Evolutionary conservation across 208 protist species (phyloP), one percentile per base, ranked within the genome.

Genomic region (Trypanosoma cruzi): DNA sequence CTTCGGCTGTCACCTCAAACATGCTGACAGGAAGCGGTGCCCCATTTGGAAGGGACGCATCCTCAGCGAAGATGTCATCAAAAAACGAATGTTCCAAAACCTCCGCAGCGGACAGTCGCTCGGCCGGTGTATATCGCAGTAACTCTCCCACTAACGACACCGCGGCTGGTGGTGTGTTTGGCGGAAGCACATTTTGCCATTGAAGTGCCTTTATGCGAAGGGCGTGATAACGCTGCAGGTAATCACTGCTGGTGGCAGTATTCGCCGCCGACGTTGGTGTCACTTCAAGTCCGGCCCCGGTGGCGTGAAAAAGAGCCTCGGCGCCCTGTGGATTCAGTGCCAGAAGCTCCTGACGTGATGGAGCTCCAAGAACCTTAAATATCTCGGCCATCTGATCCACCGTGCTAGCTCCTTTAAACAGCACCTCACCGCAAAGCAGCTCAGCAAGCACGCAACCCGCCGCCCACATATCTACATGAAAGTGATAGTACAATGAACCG

Each of bases 11-110:
- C 6, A 87, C 54, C 49, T 83, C 71, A 75, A 90, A 93, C 87
- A 93, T 87, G 22, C 78, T 76, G n/a, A 77, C 68, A 16, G 84
- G 82, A 59, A 93, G 70, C n/a, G 80, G 37, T 10, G 57, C 66
- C 0, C 87, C 87, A 34, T 75, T 85, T 3, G 81, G 84, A 63
- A 93, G 69, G 26, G 75, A 69, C 6, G 79, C 64, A 52, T 65
- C 82, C 32, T 95, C 71, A 4, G 82, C 40, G 49, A 96, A 91
- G 4, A 99, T 71, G 11, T 93, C 85, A 56, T 97, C 92, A 68
- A 99, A 99, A 75, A 99, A 99, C 20, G 94, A 80, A 79, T 99
- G 99, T 32, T 94, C 81, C 75, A 99, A 96, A 3, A 99, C 98
- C 81, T 99, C 98, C 42, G 81, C 79, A 6, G 98, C 97, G 6